Conservation (phyloP, 495 filamentous ascomycete genomes). For the Penicillium pancosmium region DNA sequence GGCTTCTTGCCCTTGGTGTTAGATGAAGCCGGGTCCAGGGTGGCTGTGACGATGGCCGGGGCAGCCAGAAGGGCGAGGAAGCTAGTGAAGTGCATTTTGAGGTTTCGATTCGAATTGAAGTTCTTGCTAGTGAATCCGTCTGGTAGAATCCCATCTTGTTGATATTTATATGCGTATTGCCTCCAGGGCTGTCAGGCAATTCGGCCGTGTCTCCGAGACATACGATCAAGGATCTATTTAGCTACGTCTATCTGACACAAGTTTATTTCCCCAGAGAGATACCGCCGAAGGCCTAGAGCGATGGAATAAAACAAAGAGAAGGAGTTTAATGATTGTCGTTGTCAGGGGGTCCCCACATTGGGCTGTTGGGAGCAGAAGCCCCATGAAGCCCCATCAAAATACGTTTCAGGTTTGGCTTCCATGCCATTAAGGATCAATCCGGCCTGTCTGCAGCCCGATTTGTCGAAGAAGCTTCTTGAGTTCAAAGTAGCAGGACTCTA, state of each 20-base stretch:
- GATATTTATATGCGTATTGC: not conserved
- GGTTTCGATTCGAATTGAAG: not conserved
- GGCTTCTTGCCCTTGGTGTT: conserved; percentile 39
- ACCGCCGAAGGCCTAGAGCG: not conserved
- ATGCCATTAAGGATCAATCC: not conserved
- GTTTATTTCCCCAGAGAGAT: not conserved
- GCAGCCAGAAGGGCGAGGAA: conserved; percentile 17
- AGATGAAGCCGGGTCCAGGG: conserved; percentile 30
- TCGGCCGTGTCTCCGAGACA: conserved; percentile 1
- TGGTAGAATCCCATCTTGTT: not conserved
- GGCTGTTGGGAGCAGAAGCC: not conserved
- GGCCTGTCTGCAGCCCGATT: not conserved
- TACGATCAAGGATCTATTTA: not conserved
- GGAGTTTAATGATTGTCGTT: conserved; percentile 1
- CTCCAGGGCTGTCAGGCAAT: not conserved
- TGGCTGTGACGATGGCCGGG: conserved; percentile 24
- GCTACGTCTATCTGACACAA: conserved; percentile 1
- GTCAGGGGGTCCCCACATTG: conserved; percentile 3
- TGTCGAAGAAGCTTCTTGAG: not conserved
- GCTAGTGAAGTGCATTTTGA: conserved; percentile 27
- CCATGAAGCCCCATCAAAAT: not conserved
- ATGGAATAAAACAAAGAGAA: not conserved
- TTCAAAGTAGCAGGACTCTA: not conserved
- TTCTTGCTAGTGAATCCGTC: not conserved
- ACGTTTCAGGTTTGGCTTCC: conserved; percentile 1